Base-by-base conservation (phyloP, 2,329 filamentous ascomycete genomes). In the Calonectria pauciramosa region DNA sequence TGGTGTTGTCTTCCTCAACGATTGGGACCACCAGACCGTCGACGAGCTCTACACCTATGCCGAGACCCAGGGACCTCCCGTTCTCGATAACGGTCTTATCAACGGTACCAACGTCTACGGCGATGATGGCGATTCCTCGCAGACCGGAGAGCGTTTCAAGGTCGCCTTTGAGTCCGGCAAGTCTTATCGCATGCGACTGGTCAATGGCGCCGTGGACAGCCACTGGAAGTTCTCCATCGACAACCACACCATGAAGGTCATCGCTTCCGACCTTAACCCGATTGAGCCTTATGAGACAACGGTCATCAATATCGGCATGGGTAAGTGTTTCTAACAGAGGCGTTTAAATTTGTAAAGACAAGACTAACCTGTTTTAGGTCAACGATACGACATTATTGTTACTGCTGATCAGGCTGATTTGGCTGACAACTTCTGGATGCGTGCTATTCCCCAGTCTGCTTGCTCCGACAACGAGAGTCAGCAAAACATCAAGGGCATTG, bases 211-310 rank as follows among this genome's bases (percentile, higher is more conserved):
- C 30, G 80, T 86, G n/a, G 87, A 88, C 36, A 85, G 83, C 0
- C 83, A 85, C 75, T 82, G 86, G 81, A 86, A 86, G 73, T 90
- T 91, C 77, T 85, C 84, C 34, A 90, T 91, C 72, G 89, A 91
- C 80, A 87, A 89, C 65, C 91, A 93, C 81, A 87, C 81, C 0
- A 81, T 93, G 77, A 89, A 85, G 0, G 90, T 93, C 36, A 91
- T 93, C 47, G 86, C 88, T 0, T 84, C 83, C 20, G 92, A 93
- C 72, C 83, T 93, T 5, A 89, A 93, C 0, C 90, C 91, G 3
- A 86, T 93, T 32, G 78, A 86, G 28, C 91, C 91, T 0, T 93
- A 89, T 74, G 82, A 83, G 0, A 88, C 91, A 0, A 85, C 86
- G 0, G 70, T 87, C 7, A 23, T 79, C 0, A 52, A 77, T 32